Conservation (phyloP, 2,329 filamentous ascomycete genomes). For the Cordyceps militaris region DNA sequence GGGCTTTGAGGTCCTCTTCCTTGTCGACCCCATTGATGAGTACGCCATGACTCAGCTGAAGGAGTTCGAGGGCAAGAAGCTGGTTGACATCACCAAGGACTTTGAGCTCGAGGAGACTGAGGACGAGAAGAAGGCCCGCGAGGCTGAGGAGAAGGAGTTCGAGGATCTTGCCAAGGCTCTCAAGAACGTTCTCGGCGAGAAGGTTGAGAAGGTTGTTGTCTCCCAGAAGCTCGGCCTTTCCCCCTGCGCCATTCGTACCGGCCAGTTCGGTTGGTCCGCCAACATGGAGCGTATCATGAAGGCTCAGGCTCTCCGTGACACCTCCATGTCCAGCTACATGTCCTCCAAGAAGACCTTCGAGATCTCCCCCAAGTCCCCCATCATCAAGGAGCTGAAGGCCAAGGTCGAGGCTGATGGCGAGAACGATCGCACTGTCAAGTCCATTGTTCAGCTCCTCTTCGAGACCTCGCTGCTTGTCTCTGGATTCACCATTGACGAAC, state of each 20-base stretch:
- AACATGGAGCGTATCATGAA: slow-evolving; percentile 99
- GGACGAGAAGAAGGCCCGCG: slow-evolving; percentile 94
- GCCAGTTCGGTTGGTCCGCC: slow-evolving; percentile 99
- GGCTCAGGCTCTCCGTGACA: slow-evolving; percentile 98
- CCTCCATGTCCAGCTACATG: slow-evolving; percentile 99
- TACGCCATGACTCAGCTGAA: slow-evolving; percentile 99
- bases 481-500: slow-evolving; percentile 99
- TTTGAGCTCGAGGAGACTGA: slow-evolving; percentile 99
- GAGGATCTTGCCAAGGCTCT: slow-evolving; percentile 91
- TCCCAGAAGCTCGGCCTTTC: slow-evolving; percentile 93
- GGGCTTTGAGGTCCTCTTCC: slow-evolving; percentile 99
- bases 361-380: slow-evolving; percentile 97
- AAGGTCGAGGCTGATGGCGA: slow-evolving; percentile 97
- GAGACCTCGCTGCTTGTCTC: slow-evolving; percentile 98
- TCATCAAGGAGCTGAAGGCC: slow-evolving; percentile 98
- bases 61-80: slow-evolving; percentile 99
- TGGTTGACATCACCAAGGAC: slow-evolving; percentile 99
- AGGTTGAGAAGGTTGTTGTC: slow-evolving; percentile 99
- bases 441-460: slow-evolving; percentile 95
- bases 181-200: slow-evolving; percentile 98
- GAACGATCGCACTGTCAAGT: slow-evolving; percentile 99
- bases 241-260: slow-evolving; percentile 97
- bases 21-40: slow-evolving; percentile 98
- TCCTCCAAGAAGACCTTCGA: slow-evolving; percentile 99
- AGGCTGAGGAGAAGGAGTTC: slow-evolving; percentile 97